Evolutionary conservation across 129 eudicot species (phyloP).

Genomic region (Apium graveolens): DNA sequence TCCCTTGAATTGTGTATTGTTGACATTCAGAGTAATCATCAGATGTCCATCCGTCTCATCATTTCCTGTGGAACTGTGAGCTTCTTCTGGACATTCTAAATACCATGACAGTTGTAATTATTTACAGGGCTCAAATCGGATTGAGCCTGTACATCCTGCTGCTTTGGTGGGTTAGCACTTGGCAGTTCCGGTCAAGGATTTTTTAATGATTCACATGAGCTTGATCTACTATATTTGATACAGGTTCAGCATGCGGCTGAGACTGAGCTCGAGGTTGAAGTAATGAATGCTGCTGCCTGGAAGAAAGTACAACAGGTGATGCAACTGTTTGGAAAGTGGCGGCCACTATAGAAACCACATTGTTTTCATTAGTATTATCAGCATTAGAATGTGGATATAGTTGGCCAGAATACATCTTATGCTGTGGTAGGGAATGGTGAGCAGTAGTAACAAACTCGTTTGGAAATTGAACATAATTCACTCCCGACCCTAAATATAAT

Average conservation of each 20-base stretch:
- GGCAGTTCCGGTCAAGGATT: neutral
- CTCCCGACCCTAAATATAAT: constrained; percentile 28
- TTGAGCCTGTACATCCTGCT: neutral
- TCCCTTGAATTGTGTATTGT: too few relatives aligned
- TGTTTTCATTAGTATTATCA: constrained; percentile 34
- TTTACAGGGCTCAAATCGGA: neutral
- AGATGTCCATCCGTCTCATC: too few relatives aligned
- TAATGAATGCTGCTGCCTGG: constrained; percentile 32
- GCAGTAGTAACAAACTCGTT: constrained; percentile 38
- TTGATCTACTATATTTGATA: constrained; percentile 36
- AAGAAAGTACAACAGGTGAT: constrained; percentile 22
- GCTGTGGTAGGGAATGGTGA: constrained; percentile 38
- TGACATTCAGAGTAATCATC: too few relatives aligned
- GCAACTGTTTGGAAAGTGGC: constrained; percentile 18
- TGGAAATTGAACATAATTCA: constrained; percentile 22
- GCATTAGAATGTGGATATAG: constrained; percentile 23
- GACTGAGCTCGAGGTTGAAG: constrained; percentile 22
- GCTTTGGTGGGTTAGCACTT: neutral
- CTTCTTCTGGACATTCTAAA: too few relatives aligned
- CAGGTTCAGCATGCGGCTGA: constrained; percentile 22
- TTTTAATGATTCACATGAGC: constrained; percentile 35
- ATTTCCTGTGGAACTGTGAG: too few relatives aligned
- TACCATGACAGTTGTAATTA: neutral
- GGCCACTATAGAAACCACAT: constrained; percentile 12
- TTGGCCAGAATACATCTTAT: constrained; percentile 43